A percentile compares a stretch with the other conserved stretches of the same genome.
Conservation (phyloP, 2,329 filamentous ascomycete genomes). For the Aspergillus oerlinghausenensis region DNA sequence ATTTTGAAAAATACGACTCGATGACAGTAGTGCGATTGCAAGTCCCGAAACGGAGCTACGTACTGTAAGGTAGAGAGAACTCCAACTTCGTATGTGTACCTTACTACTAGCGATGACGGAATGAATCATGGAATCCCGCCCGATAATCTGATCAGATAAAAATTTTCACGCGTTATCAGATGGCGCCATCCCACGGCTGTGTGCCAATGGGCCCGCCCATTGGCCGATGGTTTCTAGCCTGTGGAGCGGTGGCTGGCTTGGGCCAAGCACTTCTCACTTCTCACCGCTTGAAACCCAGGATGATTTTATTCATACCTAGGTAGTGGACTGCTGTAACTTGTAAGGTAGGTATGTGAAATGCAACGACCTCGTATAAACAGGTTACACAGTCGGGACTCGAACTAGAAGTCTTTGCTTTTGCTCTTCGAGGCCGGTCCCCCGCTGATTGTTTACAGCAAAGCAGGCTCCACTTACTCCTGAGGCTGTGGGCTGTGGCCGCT, state of each 20-base stretch:
- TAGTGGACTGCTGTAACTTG: neutral
- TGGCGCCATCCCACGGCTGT: constrained; percentile 16
- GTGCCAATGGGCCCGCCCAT: neutral
- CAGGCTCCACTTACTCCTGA: neutral
- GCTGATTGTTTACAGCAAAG: constrained; percentile 13
- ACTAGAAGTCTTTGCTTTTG: no score
- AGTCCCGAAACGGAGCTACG: neutral
- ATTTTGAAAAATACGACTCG: neutral
- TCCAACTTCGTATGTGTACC: no score
- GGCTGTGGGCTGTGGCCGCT: neutral
- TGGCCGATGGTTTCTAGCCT: neutral
- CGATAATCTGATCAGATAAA: constrained; percentile 24
- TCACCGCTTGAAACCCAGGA: no score
- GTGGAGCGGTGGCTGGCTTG: neutral
- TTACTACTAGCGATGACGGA: neutral
- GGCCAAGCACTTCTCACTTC: neutral
- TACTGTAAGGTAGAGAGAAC: neutral
- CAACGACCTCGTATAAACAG: no score
- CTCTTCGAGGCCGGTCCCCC: neutral
- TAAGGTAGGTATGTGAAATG: neutral
- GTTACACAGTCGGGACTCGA: no score
- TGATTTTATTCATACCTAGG: neutral
- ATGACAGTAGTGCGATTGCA: neutral
- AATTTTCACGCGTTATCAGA: constrained; percentile 21
- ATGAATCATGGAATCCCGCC: neutral